These are phyloP conservation scores for Trypanosoma mega DNA, from an alignment of 208 protist genomes.

Conservation along the genomic window DNA sequence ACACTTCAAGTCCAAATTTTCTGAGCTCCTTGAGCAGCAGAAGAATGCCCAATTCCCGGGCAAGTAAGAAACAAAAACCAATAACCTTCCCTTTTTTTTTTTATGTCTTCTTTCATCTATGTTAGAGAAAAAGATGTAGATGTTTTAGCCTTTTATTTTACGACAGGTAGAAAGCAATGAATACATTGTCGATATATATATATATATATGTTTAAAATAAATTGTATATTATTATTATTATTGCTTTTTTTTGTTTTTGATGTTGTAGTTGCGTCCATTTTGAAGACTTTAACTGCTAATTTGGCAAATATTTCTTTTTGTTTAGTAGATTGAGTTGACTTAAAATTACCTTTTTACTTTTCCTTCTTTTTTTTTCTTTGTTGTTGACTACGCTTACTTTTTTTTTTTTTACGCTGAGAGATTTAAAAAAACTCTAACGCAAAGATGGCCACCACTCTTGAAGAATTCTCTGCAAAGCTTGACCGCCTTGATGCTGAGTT, in stretches of 20 bases:
- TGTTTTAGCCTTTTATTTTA: no score
- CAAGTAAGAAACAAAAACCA: slow-evolving; percentile 47
- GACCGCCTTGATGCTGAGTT: slow-evolving; percentile 91
- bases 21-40: slow-evolving; percentile 90
- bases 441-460: slow-evolving; percentile 84
- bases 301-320: no score
- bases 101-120: slow-evolving; percentile 8
- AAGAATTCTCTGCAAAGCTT: slow-evolving; percentile 88
- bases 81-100: slow-evolving; percentile 10
- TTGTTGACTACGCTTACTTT: not conserved
- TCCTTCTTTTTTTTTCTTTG: no score
- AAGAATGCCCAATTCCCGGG: slow-evolving; percentile 90
- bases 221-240: no score
- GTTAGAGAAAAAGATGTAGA: slow-evolving; percentile 1
- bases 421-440: slow-evolving; percentile 6
- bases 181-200: no score
- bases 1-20: slow-evolving; percentile 91
- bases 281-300: no score
- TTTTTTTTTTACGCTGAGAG: slow-evolving; percentile 5
- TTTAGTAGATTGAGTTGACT: no score
- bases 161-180: no score
- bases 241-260: no score
- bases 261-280: no score
- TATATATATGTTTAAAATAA: no score
- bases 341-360: no score